phyloP scores from a whole-genome alignment of 805 yeast species.

The Pichia scutulata region DNA sequence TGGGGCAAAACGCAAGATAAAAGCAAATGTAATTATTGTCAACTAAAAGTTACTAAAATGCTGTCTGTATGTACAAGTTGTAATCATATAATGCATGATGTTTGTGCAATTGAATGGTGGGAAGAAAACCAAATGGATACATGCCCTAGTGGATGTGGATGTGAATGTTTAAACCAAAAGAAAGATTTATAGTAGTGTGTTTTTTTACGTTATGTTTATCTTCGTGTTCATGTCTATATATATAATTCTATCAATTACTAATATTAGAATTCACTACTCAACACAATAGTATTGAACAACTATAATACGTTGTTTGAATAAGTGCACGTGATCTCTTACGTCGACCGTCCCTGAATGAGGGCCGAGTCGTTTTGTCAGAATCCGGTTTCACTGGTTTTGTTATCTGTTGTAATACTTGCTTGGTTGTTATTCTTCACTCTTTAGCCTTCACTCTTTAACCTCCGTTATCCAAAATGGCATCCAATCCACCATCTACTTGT shows the following conservation, averaged over 20 bases:
- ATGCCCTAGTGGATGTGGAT: conserved; percentile 86
- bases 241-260: too few species aligned
- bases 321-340: too few species aligned
- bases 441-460: neutral
- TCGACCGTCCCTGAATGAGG: too few species aligned
- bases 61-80: conserved; percentile 66
- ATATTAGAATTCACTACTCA: too few species aligned
- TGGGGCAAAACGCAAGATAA: conserved; percentile 14
- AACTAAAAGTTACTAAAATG: conserved; percentile 48
- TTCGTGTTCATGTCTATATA: too few species aligned
- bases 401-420: neutral
- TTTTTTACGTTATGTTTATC: too few species aligned
- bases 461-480: conserved; percentile 9
- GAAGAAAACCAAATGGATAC: conserved; percentile 34
- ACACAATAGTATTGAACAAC: too few species aligned
- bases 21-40: conserved; percentile 60
- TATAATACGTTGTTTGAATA: too few species aligned
- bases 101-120: conserved; percentile 84
- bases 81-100: conserved; percentile 70
- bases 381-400: too few species aligned
- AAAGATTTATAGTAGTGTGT: neutral
- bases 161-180: conserved; percentile 38
- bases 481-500: conserved; percentile 13
- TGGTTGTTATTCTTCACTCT: neutral
- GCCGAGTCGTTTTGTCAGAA: too few species aligned